Evolutionary conservation across 495 filamentous ascomycete genomes (phyloP).

Genomic region (Penicillium ucsense): DNA sequence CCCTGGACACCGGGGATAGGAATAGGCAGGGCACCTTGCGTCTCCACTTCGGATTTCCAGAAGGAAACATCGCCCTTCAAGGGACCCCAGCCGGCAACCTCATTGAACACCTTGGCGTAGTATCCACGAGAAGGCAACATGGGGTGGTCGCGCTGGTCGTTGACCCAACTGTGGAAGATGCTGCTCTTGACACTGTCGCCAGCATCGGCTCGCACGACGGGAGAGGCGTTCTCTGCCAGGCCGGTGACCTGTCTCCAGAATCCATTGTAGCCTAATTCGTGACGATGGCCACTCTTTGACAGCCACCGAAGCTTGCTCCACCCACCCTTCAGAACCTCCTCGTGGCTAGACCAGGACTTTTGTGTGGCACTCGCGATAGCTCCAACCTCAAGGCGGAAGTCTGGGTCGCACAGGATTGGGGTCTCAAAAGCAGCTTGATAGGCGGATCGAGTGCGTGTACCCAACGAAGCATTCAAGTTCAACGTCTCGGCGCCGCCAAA

Average conservation of each 20-base stretch:
- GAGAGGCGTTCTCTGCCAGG: constrained; percentile 61
- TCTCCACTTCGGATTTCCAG: constrained; percentile 76
- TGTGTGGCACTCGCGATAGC: constrained; percentile 70
- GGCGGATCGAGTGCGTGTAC: constrained; percentile 79
- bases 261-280: constrained; percentile 70
- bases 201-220: constrained; percentile 71
- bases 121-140: constrained; percentile 76
- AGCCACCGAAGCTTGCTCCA: constrained; percentile 67
- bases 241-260: constrained; percentile 83
- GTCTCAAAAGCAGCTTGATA: constrained; percentile 78
- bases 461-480: constrained; percentile 71
- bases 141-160: constrained; percentile 69
- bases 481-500: constrained; percentile 92
- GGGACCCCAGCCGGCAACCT: constrained; percentile 78
- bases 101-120: constrained; percentile 62
- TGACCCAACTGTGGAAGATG: constrained; percentile 69
- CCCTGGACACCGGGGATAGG: constrained; percentile 54
- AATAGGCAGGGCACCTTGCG: constrained; percentile 63
- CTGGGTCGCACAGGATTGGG: constrained; percentile 72
- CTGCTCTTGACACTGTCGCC: constrained; percentile 88
- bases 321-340: constrained; percentile 77
- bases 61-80: constrained; percentile 86
- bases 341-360: constrained; percentile 86
- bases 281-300: constrained; percentile 47
- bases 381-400: constrained; percentile 64